Evolutionary conservation across 148 eudicot genomes (phyloP).

Genomic region (Heliosperma pusillum): DNA sequence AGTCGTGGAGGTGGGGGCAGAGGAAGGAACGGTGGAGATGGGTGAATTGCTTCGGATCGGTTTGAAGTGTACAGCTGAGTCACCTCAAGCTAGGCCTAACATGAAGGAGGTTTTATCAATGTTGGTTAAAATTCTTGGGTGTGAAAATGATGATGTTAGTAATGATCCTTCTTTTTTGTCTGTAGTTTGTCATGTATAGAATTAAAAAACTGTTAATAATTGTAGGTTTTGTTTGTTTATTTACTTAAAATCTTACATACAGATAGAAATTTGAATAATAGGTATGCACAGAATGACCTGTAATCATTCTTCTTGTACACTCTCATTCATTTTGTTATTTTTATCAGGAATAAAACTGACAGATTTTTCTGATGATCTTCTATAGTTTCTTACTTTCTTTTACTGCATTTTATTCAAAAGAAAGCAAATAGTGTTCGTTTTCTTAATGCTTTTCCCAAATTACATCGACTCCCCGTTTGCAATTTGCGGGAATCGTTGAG

Average conservation of each 20-base stretch:
- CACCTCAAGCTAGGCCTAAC: conserved; percentile 76
- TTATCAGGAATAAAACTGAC: conserved; percentile 18
- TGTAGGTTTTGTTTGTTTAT: not conserved
- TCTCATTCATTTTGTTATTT: conserved; percentile 11
- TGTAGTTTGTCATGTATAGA: conserved; percentile 29
- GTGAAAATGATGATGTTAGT: conserved; percentile 8
- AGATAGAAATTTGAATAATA: conserved; percentile 8
- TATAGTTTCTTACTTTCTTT: not conserved
- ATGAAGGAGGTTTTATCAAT: conserved; percentile 87
- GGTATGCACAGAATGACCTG: conserved; percentile 24
- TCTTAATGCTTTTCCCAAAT: not conserved
- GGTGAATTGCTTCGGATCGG: conserved; percentile 62
- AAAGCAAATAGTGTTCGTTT: no score
- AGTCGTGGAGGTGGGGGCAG: conserved; percentile 38
- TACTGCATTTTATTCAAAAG: not conserved
- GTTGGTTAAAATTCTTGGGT: conserved; percentile 48
- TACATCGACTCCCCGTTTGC: no score
- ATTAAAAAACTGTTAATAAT: conserved; percentile 23
- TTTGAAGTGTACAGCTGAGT: conserved; percentile 63
- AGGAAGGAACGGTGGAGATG: conserved; percentile 57
- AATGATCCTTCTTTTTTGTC: conserved; percentile 15
- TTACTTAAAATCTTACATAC: no score
- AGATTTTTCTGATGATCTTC: conserved; percentile 1
- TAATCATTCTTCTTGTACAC: conserved; percentile 35
- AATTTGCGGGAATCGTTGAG: no score